These are phyloP conservation scores for Tuber indicum DNA, from an alignment of 495 filamentous ascomycete species.

Conservation along the genomic window DNA sequence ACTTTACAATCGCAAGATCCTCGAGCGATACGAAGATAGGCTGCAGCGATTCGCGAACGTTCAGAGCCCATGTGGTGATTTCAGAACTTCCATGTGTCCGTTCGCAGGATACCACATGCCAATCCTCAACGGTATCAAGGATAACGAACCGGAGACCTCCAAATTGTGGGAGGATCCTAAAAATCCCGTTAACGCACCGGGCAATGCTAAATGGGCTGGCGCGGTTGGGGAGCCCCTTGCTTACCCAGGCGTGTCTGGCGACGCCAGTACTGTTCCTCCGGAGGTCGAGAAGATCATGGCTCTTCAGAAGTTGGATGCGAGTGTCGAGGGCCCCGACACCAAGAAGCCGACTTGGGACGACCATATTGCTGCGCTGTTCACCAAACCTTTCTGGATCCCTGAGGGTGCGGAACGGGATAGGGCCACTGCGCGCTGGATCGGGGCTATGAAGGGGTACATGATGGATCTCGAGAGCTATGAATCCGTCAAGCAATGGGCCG, in stretches of 20 bases:
- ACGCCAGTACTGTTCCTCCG: background rate
- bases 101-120: background rate
- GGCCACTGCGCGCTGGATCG: conserved; percentile 8
- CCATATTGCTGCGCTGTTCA: conserved; percentile 17
- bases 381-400: conserved; percentile 20
- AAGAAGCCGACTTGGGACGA: conserved; percentile 22
- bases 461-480: conserved; percentile 18
- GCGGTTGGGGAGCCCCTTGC: background rate
- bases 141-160: background rate
- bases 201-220: background rate
- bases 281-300: background rate
- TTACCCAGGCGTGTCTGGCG: background rate
- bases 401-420: conserved; percentile 4
- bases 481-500: conserved; percentile 18
- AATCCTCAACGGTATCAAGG: background rate
- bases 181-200: background rate
- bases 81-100: background rate
- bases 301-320: background rate
- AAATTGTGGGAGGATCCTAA: conserved; percentile 2
- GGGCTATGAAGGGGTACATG: conserved; percentile 14
- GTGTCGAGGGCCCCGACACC: background rate
- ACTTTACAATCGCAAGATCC: background rate
- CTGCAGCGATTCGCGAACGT: background rate
- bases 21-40: background rate
- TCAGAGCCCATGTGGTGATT: background rate